phyloP scores from a whole-genome alignment of 495 filamentous ascomycete genomes.

The Arthonia radiata region DNA sequence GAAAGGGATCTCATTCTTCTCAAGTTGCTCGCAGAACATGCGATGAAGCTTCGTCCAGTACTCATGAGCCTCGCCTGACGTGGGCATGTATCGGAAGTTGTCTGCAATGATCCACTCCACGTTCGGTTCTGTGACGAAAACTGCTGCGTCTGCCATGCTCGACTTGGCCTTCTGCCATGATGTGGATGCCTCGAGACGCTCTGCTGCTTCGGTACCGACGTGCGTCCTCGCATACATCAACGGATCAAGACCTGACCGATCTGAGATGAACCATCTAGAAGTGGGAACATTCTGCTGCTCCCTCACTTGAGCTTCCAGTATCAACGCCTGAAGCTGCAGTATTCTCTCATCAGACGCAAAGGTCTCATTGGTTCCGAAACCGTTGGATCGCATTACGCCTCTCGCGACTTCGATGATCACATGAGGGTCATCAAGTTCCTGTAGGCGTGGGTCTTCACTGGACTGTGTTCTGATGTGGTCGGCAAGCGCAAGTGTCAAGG shows the following conservation, averaged over 20 bases:
- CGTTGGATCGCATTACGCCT: constrained; percentile 11
- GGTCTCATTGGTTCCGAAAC: constrained; percentile 6
- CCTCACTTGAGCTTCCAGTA: constrained; percentile 21
- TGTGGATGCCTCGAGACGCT: constrained; percentile 7
- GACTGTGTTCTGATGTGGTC: constrained; percentile 9
- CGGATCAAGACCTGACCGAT: constrained; percentile 25
- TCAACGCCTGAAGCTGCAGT: constrained; percentile 18
- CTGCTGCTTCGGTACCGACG: constrained; percentile 12
- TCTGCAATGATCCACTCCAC: constrained; percentile 21
- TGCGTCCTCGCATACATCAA: constrained; percentile 20
- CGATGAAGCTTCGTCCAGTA: constrained; percentile 18
- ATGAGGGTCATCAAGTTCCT: constrained; percentile 7
- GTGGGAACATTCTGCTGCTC: background rate
- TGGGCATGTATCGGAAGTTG: constrained; percentile 26
- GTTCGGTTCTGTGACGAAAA: constrained; percentile 22
- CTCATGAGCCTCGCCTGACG: constrained; percentile 7
- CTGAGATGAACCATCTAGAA: constrained; percentile 21
- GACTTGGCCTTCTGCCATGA: constrained; percentile 15
- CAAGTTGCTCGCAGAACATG: constrained; percentile 8
- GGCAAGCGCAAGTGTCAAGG: constrained; percentile 17
- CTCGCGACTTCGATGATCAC: constrained; percentile 23
- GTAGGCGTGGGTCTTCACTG: background rate
- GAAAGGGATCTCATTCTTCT: constrained; percentile 6
- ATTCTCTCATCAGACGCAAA: constrained; percentile 7
- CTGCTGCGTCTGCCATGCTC: constrained; percentile 15